A percentile compares a stretch with the other conserved stretches of the same genome.
Evolutionary conservation across 371 early-diverging fungal species (phyloP).

Genomic region (Chytridium lagenaria): DNA sequence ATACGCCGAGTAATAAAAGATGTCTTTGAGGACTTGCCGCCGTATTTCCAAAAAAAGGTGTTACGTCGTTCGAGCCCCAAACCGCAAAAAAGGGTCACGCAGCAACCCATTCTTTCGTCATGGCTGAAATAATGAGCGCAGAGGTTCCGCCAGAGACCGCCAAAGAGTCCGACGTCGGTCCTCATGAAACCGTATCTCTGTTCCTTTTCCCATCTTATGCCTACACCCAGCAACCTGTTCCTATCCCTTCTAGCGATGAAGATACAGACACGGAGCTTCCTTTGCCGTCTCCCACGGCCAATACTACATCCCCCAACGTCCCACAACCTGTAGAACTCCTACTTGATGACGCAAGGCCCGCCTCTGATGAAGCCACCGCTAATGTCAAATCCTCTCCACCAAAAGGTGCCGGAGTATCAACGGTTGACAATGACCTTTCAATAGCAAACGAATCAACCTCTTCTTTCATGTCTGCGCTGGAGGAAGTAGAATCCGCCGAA

Average conservation of each 20-base stretch:
- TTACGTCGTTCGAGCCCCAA: too few relatives aligned
- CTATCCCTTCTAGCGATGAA: too few relatives aligned
- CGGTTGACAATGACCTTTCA: too few relatives aligned
- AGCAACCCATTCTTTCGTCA: too few relatives aligned
- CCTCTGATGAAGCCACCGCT: too few relatives aligned
- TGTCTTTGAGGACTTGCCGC: too few relatives aligned
- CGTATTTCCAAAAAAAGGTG: too few relatives aligned
- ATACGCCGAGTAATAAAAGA: too few relatives aligned
- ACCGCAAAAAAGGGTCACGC: too few relatives aligned
- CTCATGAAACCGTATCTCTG: background rate
- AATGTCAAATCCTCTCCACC: conserved; percentile 1
- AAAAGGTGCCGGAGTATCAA: background rate
- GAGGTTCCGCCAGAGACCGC: conserved; percentile 1
- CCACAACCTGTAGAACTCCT: too few relatives aligned
- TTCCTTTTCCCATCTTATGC: conserved; percentile 2
- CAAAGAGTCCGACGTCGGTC: conserved; percentile 5
- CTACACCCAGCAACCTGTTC: background rate
- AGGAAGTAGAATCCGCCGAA: background rate
- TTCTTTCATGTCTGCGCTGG: background rate
- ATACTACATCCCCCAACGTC: background rate
- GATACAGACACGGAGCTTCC: background rate
- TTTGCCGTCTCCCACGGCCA: background rate
- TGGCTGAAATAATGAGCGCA: background rate
- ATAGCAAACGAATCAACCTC: background rate
- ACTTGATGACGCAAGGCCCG: too few relatives aligned